phyloP scores from a whole-genome alignment of 768 basidiomycete genomes.

The Termitomyces sp. region DNA sequence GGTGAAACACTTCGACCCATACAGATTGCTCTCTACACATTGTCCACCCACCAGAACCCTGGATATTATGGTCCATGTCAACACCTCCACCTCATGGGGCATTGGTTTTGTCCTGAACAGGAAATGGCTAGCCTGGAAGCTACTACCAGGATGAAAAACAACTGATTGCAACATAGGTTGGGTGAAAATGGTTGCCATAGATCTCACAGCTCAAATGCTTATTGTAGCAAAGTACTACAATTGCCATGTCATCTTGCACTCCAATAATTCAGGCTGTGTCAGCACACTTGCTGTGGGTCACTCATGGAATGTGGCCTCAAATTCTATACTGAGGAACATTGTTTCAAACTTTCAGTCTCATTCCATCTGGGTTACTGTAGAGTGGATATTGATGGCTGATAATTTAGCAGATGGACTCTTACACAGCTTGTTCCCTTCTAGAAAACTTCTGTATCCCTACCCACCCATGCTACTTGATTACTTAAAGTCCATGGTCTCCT shows the following conservation, averaged over 20 bases:
- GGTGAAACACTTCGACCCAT: not conserved
- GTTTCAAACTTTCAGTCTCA: constrained; percentile 13
- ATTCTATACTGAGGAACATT: constrained; percentile 22
- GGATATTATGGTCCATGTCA: constrained; percentile 21
- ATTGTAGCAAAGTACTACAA: constrained; percentile 16
- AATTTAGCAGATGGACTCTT: too few species aligned
- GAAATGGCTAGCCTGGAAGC: constrained; percentile 30
- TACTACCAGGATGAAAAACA: not conserved
- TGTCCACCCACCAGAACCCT: constrained; percentile 10
- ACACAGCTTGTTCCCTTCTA: too few species aligned
- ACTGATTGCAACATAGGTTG: constrained; percentile 29
- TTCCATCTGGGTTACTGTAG: not conserved
- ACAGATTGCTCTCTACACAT: not conserved
- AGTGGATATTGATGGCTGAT: too few species aligned
- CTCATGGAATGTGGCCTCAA: constrained; percentile 25
- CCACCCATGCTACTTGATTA: too few species aligned
- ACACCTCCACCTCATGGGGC: constrained; percentile 18
- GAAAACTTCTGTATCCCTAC: too few species aligned
- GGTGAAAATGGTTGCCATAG: constrained; percentile 40
- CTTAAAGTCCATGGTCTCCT: too few species aligned
- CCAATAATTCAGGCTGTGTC: constrained; percentile 33
- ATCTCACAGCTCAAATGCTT: constrained; percentile 19
- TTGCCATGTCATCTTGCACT: constrained; percentile 26
- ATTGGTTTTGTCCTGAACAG: too few species aligned
- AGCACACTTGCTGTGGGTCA: constrained; percentile 18